phyloP scores from a whole-genome alignment of 495 filamentous ascomycete genomes.

The Hypomontagnella submonticulosa region DNA sequence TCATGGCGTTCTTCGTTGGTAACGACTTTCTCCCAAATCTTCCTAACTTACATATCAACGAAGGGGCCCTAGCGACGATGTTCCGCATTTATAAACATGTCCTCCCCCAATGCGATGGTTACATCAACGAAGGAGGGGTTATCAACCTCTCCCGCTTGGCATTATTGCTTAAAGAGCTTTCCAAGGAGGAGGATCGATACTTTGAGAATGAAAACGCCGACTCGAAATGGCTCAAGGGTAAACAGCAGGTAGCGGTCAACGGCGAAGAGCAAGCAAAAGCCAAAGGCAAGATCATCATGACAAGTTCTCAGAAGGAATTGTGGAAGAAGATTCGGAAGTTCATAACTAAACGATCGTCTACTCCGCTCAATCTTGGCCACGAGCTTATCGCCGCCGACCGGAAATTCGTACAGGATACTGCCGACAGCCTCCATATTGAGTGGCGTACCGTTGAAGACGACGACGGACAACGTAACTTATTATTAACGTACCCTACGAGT shows the following conservation, averaged over 20 bases:
- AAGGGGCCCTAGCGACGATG: constrained; percentile 94
- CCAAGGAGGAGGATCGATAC: constrained; percentile 84
- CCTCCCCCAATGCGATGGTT: constrained; percentile 87
- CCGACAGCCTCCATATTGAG: constrained; percentile 79
- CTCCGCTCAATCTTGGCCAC: constrained; percentile 74
- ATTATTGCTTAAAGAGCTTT: constrained; percentile 82
- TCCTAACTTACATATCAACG: constrained; percentile 97
- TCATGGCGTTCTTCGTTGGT: constrained; percentile 99
- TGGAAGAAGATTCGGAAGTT: constrained; percentile 85
- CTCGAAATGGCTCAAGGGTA: constrained; percentile 89
- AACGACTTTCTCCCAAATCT: constrained; percentile 99
- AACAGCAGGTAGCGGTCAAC: constrained; percentile 65
- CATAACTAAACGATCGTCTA: constrained; percentile 68
- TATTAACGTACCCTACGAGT: constrained; percentile 73
- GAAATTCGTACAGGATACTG: constrained; percentile 89
- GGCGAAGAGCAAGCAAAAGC: constrained; percentile 71
- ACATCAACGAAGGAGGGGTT: constrained; percentile 93
- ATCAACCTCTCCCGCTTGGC: constrained; percentile 86
- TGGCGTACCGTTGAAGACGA: constrained; percentile 86
- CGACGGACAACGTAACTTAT: constrained; percentile 80
- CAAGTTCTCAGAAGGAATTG: constrained; percentile 81
- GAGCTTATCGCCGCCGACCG: constrained; percentile 85
- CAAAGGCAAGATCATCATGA: constrained; percentile 75
- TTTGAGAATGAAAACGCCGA: constrained; percentile 93
- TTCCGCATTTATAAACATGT: constrained; percentile 96